Conservation (phyloP, 768 basidiomycete genomes). For the Boletus vinaceobasis region DNA sequence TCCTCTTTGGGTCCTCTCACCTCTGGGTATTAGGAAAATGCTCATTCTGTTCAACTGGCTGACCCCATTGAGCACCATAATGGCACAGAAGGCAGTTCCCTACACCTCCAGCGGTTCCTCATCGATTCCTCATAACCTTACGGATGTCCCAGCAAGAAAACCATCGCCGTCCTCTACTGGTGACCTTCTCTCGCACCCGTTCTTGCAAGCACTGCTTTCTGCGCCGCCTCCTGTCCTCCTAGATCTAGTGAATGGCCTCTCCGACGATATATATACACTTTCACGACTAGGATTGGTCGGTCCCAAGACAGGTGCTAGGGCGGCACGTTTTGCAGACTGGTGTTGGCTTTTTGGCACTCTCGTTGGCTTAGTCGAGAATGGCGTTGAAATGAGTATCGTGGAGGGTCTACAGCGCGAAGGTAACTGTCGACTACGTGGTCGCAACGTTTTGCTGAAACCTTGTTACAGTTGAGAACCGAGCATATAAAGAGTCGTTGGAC, state of each 20-base stretch:
- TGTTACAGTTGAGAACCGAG: slow-evolving; percentile 62
- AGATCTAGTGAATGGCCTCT: slow-evolving; percentile 67
- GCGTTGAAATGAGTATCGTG: slow-evolving; percentile 72
- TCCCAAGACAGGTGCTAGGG: slow-evolving; percentile 60
- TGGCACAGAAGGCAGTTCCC: slow-evolving; percentile 65
- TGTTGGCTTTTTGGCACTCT: slow-evolving; percentile 82
- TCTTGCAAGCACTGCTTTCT: slow-evolving; percentile 72
- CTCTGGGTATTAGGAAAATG: slow-evolving; percentile 53
- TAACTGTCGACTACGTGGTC: slow-evolving; percentile 21
- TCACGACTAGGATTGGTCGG: slow-evolving; percentile 68
- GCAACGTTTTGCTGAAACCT: not conserved
- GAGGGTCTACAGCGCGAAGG: slow-evolving; percentile 61
- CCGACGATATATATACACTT: slow-evolving; percentile 80
- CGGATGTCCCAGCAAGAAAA: slow-evolving; percentile 9
- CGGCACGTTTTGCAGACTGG: slow-evolving; percentile 77
- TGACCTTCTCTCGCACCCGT: slow-evolving; percentile 46
- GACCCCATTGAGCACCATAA: slow-evolving; percentile 65
- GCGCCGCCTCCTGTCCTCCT: slow-evolving; percentile 81
- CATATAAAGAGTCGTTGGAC: slow-evolving; percentile 71
- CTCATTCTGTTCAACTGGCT: slow-evolving; percentile 86
- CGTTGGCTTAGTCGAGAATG: slow-evolving; percentile 80
- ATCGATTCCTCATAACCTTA: slow-evolving; percentile 19
- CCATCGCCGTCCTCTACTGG: slow-evolving; percentile 8
- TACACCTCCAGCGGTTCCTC: slow-evolving; percentile 43
- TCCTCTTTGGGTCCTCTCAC: slow-evolving; percentile 1